A percentile compares a stretch with the other conserved stretches of the same genome.
phyloP scores from a whole-genome alignment of 305 asterid genomes.

The Lippia alba region DNA sequence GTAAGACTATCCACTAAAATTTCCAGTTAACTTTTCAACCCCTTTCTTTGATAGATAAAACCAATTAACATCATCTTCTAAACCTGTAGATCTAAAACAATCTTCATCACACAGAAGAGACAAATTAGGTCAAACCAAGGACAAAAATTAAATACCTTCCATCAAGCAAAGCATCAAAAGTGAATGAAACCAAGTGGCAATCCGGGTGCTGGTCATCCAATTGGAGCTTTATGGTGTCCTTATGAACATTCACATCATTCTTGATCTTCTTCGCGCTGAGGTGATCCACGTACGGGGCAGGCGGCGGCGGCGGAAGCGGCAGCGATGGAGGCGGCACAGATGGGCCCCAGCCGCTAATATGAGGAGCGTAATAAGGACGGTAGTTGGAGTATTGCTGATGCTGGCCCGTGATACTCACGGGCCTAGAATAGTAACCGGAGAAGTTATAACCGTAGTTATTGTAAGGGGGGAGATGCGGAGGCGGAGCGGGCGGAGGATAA shows the following conservation, averaged over 20 bases:
- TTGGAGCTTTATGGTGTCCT: slow-evolving; percentile 70
- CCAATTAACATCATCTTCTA: neutral
- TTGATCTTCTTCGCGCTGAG: slow-evolving; percentile 83
- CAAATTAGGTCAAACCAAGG: too few species aligned
- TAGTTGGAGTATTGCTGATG: slow-evolving; percentile 47
- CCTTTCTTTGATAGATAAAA: neutral
- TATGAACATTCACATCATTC: slow-evolving; percentile 88
- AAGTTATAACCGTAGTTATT: slow-evolving; percentile 41
- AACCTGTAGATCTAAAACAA: slow-evolving; percentile 13
- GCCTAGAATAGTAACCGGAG: slow-evolving; percentile 53
- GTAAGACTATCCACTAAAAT: neutral
- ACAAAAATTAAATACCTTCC: slow-evolving; percentile 62
- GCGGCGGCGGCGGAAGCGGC: slow-evolving; percentile 44
- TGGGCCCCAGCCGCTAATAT: slow-evolving; percentile 53
- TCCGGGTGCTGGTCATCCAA: slow-evolving; percentile 60
- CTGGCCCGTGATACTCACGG: slow-evolving; percentile 38
- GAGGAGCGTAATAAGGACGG: slow-evolving; percentile 48
- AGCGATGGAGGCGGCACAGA: slow-evolving; percentile 35
- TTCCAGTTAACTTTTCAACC: slow-evolving; percentile 20
- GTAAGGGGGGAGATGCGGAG: slow-evolving; percentile 44
- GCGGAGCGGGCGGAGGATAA: slow-evolving; percentile 36
- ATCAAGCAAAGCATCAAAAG: slow-evolving; percentile 86
- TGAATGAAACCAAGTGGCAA: slow-evolving; percentile 72
- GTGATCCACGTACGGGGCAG: slow-evolving; percentile 82
- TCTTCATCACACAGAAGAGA: slow-evolving; percentile 12